Base-by-base conservation (phyloP, 805 yeast genomes). In the Hanseniaspora taiwanica region DNA sequence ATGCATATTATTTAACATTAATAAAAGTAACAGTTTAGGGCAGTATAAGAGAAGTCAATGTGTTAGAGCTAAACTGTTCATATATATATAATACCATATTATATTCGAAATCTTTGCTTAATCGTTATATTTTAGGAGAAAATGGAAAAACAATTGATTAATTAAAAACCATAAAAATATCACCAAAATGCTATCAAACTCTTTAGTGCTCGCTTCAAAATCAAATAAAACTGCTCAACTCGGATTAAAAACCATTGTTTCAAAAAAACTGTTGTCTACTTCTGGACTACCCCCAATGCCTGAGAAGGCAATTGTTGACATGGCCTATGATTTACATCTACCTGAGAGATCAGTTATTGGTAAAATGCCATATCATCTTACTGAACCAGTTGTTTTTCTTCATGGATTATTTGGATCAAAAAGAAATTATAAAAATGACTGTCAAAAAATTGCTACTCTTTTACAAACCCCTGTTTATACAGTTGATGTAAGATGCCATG, bases 381-480 rank as follows among this genome's bases (percentile, higher is more conserved):
- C 42, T 7, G 48, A 44, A 20, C 68, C 71, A 4, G 48, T 69
- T 7, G 47, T 71, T 14, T 55, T 70, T 51, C 44, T 71, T 21
- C 76, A 70, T 44, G 76, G 76, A 13, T 55, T 71, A 17, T 65
- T 70, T 44, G 76, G 75, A 3, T 62, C 66, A 23, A 63, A 62
- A 38, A 61, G 54, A 40, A 66, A 66, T 49, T 71, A 59, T 45
- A 48, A 55, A 27, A 49, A 55, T 13, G 65, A 61, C 9, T 70
- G 66, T 6, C 54, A 61, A 40, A 51, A 49, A 10, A 50, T 70
- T 17, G 53, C 66, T 21, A 46, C 53, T 20, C 40, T 38, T 2
- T 53, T 63, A 6, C 52, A 55, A 13, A 50, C 59, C 6, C 57
- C 60, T 13, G 64, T 64, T 1, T 55, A 57, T 41, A 67, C 68